A percentile compares a stretch with the other conserved stretches of the same genome.
phyloP scores from a whole-genome alignment of 768 basidiomycete species.

The Daedaleopsis nitida region DNA sequence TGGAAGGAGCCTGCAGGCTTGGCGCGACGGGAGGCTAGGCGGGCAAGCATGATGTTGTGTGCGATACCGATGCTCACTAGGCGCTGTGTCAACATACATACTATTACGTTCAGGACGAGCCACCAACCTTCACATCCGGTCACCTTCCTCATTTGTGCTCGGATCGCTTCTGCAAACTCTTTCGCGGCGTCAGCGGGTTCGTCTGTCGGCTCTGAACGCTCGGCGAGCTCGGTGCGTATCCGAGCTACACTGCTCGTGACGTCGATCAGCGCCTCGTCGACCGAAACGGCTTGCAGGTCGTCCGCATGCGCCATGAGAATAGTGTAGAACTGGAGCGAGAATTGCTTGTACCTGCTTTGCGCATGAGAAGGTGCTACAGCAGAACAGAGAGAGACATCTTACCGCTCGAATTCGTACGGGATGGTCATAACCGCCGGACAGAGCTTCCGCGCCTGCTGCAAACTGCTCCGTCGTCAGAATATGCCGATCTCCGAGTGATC shows the following conservation, averaged over 20 bases:
- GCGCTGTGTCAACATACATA: background rate
- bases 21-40: slow-evolving; percentile 86
- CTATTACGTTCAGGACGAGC: background rate
- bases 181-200: slow-evolving; percentile 59
- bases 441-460: slow-evolving; percentile 64
- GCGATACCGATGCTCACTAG: slow-evolving; percentile 91
- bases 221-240: slow-evolving; percentile 31
- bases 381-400: slow-evolving; percentile 20
- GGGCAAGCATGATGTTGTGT: slow-evolving; percentile 89
- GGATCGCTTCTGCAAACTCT: slow-evolving; percentile 79
- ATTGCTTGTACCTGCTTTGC: slow-evolving; percentile 69
- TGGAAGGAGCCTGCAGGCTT: slow-evolving; percentile 91
- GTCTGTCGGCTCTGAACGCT: slow-evolving; percentile 25
- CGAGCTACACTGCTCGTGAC: slow-evolving; percentile 64
- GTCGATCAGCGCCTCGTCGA: slow-evolving; percentile 95
- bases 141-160: slow-evolving; percentile 70
- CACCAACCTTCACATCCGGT: slow-evolving; percentile 83
- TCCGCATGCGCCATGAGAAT: slow-evolving; percentile 89
- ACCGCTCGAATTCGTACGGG: slow-evolving; percentile 93
- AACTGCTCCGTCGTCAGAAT: background rate
- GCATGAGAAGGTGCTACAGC: background rate
- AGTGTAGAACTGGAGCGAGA: slow-evolving; percentile 89
- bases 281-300: slow-evolving; percentile 92
- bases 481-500: background rate
- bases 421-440: slow-evolving; percentile 76